A percentile compares a stretch with the other conserved stretches of the same genome.
Conservation (phyloP, 352 stramenopile species). For the Globisporangium paddicum region DNA sequence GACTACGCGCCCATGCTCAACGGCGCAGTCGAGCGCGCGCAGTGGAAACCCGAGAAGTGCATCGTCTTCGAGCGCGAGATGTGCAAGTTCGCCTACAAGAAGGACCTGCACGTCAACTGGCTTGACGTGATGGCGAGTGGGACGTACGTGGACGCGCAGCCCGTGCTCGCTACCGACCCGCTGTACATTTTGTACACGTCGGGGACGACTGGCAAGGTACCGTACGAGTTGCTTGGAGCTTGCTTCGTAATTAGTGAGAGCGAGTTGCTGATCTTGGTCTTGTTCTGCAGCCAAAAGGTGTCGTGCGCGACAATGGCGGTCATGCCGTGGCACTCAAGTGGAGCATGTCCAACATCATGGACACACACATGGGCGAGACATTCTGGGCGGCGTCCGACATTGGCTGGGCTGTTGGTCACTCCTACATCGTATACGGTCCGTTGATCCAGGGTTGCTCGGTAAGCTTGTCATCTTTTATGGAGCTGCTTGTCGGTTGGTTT, state of each 20-base stretch:
- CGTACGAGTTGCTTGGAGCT: neutral
- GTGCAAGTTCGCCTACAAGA: conserved; percentile 25
- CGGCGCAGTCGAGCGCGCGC: conserved; percentile 43
- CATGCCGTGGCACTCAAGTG: conserved; percentile 87
- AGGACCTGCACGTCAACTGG: conserved; percentile 24
- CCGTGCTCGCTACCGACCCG: conserved; percentile 38
- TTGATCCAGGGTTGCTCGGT: conserved; percentile 81
- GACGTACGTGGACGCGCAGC: conserved; percentile 16
- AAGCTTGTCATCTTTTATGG: neutral
- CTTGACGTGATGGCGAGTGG: conserved; percentile 23
- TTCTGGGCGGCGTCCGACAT: conserved; percentile 87
- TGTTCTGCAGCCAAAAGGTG: conserved; percentile 49
- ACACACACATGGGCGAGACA: conserved; percentile 65
- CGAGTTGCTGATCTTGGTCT: neutral
- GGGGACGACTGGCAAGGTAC: conserved; percentile 53
- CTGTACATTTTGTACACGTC: conserved; percentile 84
- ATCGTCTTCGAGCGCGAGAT: conserved; percentile 56
- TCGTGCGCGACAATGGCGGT: conserved; percentile 72
- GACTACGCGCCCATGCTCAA: conserved; percentile 78
- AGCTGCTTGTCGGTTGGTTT: too few relatives aligned
- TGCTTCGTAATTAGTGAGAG: neutral
- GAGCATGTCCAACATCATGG: conserved; percentile 77
- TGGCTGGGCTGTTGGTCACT: conserved; percentile 89
- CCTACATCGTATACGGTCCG: conserved; percentile 87
- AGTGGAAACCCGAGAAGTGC: conserved; percentile 33